Conservation (phyloP, 345 rosid genomes). For the Pseudoturritis turrita region DNA sequence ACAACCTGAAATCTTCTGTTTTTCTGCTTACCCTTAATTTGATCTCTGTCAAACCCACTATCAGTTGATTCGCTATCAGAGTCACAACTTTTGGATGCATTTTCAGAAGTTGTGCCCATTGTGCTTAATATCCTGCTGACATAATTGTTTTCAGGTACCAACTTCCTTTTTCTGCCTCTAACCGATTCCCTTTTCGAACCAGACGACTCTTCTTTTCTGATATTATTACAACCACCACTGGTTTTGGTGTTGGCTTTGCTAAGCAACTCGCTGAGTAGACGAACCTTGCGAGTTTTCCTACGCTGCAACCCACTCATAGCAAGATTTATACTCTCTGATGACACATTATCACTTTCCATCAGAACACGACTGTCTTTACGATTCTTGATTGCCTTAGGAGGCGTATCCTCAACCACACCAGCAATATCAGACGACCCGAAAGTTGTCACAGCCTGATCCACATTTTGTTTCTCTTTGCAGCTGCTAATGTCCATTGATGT, state of each 20-base stretch:
- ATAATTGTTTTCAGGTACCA: constrained; percentile 33
- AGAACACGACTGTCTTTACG: constrained; percentile 32
- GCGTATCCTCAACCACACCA: constrained; percentile 32
- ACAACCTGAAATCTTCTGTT: constrained; percentile 35
- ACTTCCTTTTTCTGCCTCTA: constrained; percentile 57
- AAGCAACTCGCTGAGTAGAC: constrained; percentile 73
- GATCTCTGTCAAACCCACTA: constrained; percentile 36
- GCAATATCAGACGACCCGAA: constrained; percentile 30
- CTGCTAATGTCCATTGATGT: not conserved
- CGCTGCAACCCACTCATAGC: constrained; percentile 54
- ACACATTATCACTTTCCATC: constrained; percentile 30
- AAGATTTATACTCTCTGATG: constrained; percentile 51
- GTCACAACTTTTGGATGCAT: constrained; percentile 31
- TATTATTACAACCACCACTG: constrained; percentile 3
- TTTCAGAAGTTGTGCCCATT: not conserved
- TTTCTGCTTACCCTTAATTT: constrained; percentile 46
- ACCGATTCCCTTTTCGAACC: constrained; percentile 27
- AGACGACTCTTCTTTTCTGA: constrained; percentile 33
- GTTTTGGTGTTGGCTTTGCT: constrained; percentile 35
- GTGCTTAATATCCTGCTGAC: constrained; percentile 16
- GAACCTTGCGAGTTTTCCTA: constrained; percentile 60
- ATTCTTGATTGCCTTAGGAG: constrained; percentile 30
- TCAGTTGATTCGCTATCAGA: constrained; percentile 35
- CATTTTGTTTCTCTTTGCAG: constrained; percentile 19
- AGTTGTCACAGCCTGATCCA: constrained; percentile 30